These are phyloP conservation scores for Xylariaceae sp. DNA, from an alignment of 2,329 filamentous ascomycete species.

Conservation along the genomic window DNA sequence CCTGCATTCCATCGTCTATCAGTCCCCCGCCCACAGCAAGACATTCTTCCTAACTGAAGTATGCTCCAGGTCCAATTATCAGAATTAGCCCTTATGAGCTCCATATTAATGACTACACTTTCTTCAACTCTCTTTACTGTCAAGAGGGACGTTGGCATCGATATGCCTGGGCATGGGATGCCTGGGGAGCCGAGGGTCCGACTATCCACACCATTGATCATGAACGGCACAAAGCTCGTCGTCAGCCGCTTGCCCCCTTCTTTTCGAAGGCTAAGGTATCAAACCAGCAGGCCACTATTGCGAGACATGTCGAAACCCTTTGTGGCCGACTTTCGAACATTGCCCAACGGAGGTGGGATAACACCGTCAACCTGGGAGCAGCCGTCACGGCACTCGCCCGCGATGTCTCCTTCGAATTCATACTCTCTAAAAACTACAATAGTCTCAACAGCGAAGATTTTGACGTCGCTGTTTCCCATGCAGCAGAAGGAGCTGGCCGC, in stretches of 20 bases:
- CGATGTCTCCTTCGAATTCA: slow-evolving; percentile 7
- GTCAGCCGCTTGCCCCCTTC: slow-evolving; percentile 13
- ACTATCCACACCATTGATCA: slow-evolving; percentile 7
- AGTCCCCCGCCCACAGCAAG: no score
- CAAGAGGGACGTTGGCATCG: slow-evolving; percentile 10
- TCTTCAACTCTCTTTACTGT: slow-evolving; percentile 11
- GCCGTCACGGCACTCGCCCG: slow-evolving; percentile 3
- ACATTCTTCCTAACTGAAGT: no score
- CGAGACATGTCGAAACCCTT: slow-evolving; percentile 3
- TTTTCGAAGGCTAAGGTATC: slow-evolving; percentile 14
- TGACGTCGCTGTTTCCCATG: slow-evolving; percentile 1
- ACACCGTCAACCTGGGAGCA: not conserved
- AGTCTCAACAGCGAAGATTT: slow-evolving; percentile 18
- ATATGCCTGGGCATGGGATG: slow-evolving; percentile 11
- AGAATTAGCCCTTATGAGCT: slow-evolving; percentile 14
- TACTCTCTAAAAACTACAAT: slow-evolving; percentile 2
- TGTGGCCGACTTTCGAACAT: not conserved
- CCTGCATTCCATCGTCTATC: no score
- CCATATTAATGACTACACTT: slow-evolving; percentile 10
- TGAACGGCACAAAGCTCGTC: slow-evolving; percentile 11
- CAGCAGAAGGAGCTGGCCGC: slow-evolving; percentile 2
- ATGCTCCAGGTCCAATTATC: no score
- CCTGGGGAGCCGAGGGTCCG: slow-evolving; percentile 3
- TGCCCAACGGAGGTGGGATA: not conserved
- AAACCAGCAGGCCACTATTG: slow-evolving; percentile 3